Percentiles rank a stretch among this genome's conserved stretches.
phyloP scores from a whole-genome alignment of 768 basidiomycete species.

The Lyophyllum atratum region DNA sequence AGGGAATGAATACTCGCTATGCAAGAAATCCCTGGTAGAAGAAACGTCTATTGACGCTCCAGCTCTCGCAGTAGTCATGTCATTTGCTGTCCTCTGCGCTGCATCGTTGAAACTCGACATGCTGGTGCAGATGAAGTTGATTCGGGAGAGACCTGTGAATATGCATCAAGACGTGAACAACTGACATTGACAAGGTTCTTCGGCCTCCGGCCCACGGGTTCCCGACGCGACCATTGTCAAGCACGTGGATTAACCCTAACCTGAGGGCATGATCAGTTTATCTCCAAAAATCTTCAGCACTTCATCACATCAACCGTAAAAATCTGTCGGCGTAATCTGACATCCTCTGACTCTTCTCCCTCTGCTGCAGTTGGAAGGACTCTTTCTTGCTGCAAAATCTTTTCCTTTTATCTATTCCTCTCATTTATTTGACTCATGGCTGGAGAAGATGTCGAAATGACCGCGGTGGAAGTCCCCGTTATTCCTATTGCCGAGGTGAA shows the following conservation, averaged over 20 bases:
- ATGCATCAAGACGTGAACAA: not conserved
- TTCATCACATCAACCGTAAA: not conserved
- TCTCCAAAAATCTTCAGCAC: constrained; percentile 10
- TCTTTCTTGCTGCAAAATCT: not conserved
- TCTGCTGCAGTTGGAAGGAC: not conserved
- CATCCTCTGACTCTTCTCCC: constrained; percentile 4
- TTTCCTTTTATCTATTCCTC: constrained; percentile 17
- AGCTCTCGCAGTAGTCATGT: constrained; percentile 54
- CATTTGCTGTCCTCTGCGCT: constrained; percentile 49
- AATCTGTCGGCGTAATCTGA: constrained; percentile 2
- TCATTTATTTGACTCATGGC: constrained; percentile 25
- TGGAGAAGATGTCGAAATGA: constrained; percentile 26
- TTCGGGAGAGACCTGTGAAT: not conserved
- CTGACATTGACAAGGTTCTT: not conserved
- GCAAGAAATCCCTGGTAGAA: constrained; percentile 48
- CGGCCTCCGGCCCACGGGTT: not conserved
- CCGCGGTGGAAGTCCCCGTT: constrained; percentile 16
- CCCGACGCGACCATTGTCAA: not conserved
- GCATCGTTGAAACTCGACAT: constrained; percentile 29
- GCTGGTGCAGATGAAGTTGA: not conserved
- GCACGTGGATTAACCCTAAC: constrained; percentile 6
- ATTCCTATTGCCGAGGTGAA: no score
- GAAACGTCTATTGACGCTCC: constrained; percentile 42
- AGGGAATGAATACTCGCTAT: constrained; percentile 38
- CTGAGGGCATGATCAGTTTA: constrained; percentile 8